Evolutionary conservation across 2,329 filamentous ascomycete genomes (phyloP), one percentile per base, ranked within the genome.

Genomic region (Ceratocystis cubensis): DNA sequence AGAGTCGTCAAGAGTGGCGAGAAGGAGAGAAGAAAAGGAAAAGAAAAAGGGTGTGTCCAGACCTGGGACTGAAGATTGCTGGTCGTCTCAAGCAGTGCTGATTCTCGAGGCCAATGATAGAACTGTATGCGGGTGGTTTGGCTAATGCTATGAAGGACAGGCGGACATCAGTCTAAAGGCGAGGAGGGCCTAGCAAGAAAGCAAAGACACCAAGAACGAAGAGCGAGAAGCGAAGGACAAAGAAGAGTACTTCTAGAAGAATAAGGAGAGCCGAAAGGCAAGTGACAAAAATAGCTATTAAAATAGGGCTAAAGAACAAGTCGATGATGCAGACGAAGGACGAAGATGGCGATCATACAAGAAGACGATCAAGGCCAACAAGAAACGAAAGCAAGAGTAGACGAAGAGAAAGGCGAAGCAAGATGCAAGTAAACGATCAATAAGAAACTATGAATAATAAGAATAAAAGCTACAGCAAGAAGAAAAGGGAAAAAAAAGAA

Each of bases 401-500:
- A 41, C 30, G 45, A 63, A 10, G 20, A 20, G 5, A 56, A 28
- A 7, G 7, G 8, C 53, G 20, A 22, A 25, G 5, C 20, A 25
- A 8, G 15, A 15, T 53, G 22, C n/a, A 20, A 53, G 44, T 1
- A 41, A 66, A 41, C 1, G 13, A n/a, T 8, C 53, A 59, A 48
- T 33, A 62, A 53, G 41, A 48, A 50, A 33, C 1, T 20, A 44
- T 44, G 8, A 44, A 28, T n/a, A 59, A 28, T 25, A 61, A 53
- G 48, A 20, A 63, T 41, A 30, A 63, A 48, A 46, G 17, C n/a
- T 41, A 63, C 48, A 59, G 37, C 28, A 57, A 50, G 22, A 48
- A 45, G 41, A 63, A 44, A 59, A 50, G 61, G 17, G 53, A 37
- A 61, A 65, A 7, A 59, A 15, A 37, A 33, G n/a, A 28, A 48